Base-by-base conservation (phyloP, 2,329 filamentous ascomycete species). In the Paraphoma chrysanthemicola region DNA sequence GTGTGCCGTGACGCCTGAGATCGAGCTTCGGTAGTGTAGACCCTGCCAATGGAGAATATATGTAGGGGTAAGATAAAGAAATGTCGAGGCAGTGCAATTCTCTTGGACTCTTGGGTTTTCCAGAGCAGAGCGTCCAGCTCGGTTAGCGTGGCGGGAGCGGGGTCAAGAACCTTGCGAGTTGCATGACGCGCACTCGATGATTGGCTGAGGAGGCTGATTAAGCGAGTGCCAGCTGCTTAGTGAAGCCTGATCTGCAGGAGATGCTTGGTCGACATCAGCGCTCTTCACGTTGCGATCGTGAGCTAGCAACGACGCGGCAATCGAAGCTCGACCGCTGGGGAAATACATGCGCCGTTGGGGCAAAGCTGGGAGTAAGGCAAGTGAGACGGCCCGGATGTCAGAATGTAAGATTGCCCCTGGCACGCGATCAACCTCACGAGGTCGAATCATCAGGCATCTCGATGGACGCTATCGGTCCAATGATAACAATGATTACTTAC, bases 21-120 rank as follows among this genome's bases (percentile, higher is more conserved):
- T 29, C 14, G 41, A 31, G 44, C 16, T 42, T n/a, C 28, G 33
- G 47, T 33, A 33, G 44, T 47, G n/a, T 23, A 12, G 38, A 29
- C 41, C 42, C 38, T 56, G 47, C 49, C 52, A 57, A 60, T 53
- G 44, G 51, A 45, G 30, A 49, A 50, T 48, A 53, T 60, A 54
- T 55, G 44, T 48, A 44, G 44, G 30, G 51, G 56, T 47, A 61
- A 46, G 30, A 18, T 28, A 38, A 49, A 33, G 11, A 43, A 51
- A 44, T 23, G 17, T 29, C 47, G 56, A 56, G 61, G 62, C 62
- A 60, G 49, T 59, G 54, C 58, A 18, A 23, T 28, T 48, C 7
- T 60, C 56, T 56, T 58, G 53, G 54, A 36, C 33, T 30, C 39
- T 52, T 56, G 59, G 62, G 14, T 43, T 12, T 31, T 12, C 44